Conservation (phyloP, 2,329 filamentous ascomycete species). For the Pseudogymnoascus sp. region DNA sequence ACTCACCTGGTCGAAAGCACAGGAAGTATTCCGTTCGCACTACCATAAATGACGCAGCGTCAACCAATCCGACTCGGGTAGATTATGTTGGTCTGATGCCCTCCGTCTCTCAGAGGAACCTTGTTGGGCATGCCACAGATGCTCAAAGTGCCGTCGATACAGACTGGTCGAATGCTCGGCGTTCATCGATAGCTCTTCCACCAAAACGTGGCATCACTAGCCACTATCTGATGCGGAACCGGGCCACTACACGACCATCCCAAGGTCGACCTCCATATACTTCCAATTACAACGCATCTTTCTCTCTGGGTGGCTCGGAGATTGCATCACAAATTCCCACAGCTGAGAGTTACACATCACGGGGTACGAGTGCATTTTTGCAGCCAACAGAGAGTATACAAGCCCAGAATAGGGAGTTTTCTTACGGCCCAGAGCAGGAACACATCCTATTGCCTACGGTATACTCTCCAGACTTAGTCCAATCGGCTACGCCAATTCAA, state of each 20-base stretch:
- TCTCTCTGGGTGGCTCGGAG: neutral
- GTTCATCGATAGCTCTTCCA: neutral
- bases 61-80: neutral
- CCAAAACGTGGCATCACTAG: neutral
- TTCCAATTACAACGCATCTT: neutral
- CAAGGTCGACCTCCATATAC: neutral
- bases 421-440: neutral
- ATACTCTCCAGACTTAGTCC: neutral
- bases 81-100: constrained; percentile 1
- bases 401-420: neutral
- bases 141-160: neutral
- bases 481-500: neutral
- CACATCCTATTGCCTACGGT: neutral
- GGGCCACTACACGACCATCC: neutral
- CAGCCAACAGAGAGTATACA: neutral
- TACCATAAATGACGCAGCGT: neutral
- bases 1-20: neutral
- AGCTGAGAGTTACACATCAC: neutral
- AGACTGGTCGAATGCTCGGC: neutral
- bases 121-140: neutral
- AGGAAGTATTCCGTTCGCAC: neutral
- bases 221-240: neutral
- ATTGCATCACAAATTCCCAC: neutral
- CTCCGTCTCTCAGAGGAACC: neutral
- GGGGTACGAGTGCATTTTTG: neutral